Evolutionary conservation across 768 basidiomycete genomes (phyloP).

Genomic region (Termitomyces sp.): DNA sequence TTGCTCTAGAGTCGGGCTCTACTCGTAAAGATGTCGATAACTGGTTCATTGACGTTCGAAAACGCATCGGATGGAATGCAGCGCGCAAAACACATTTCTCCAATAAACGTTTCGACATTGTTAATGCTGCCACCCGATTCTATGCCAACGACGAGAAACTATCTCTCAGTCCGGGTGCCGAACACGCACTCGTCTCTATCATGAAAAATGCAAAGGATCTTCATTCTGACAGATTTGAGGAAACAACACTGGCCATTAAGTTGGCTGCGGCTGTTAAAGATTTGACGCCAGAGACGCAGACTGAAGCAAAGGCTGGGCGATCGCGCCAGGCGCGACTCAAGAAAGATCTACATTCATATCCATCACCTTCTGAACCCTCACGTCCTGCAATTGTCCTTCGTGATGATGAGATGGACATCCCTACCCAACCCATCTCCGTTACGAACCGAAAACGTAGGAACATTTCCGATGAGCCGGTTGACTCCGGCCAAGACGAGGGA

Average conservation of each 20-base stretch:
- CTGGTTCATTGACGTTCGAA: conserved; percentile 49
- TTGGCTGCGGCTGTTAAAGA: conserved; percentile 28
- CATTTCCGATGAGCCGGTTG: neutral
- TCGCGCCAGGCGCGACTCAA: neutral
- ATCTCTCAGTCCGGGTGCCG: conserved; percentile 21
- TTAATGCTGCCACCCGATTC: conserved; percentile 35
- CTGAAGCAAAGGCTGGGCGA: conserved; percentile 14
- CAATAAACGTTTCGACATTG: conserved; percentile 31
- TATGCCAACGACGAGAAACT: conserved; percentile 22
- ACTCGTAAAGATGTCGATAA: conserved; percentile 32
- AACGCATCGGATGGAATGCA: conserved; percentile 53
- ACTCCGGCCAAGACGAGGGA: neutral
- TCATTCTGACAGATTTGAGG: conserved; percentile 19
- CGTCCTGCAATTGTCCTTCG: neutral
- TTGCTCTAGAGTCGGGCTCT: conserved; percentile 24
- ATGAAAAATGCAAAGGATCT: conserved; percentile 20
- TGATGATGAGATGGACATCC: neutral
- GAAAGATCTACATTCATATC: conserved; percentile 15
- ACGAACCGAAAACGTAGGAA: conserved; percentile 16
- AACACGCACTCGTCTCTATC: conserved; percentile 21
- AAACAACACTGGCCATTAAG: conserved; percentile 26
- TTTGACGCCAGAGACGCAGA: conserved; percentile 20
- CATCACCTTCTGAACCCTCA: conserved; percentile 16
- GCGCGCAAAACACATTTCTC: conserved; percentile 32
- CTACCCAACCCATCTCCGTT: neutral